These are phyloP conservation scores for Fonsecaea nubica DNA, from an alignment of 2,329 filamentous ascomycete genomes.

Conservation along the genomic window DNA sequence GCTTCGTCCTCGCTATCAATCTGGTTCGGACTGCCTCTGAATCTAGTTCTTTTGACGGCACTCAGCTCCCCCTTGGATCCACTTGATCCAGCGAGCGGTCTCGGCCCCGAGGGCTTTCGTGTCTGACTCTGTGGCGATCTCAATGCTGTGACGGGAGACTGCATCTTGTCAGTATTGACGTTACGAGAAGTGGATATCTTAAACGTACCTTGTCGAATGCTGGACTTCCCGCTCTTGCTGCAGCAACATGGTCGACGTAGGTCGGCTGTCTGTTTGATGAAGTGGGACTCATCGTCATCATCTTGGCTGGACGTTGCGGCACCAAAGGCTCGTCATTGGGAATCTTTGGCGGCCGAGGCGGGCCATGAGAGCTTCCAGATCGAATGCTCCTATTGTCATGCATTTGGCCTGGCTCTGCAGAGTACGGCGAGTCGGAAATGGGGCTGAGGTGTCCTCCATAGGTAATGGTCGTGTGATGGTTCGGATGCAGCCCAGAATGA, in stretches of 20 bases:
- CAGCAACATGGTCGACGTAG: constrained; percentile 51
- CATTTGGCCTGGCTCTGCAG: constrained; percentile 42
- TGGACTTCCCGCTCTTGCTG: constrained; percentile 43
- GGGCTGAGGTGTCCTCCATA: constrained; percentile 52
- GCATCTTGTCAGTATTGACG: constrained; percentile 24
- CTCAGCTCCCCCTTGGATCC: constrained; percentile 44
- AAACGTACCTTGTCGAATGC: constrained; percentile 43
- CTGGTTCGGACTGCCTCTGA: constrained; percentile 51
- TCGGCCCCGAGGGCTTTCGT: constrained; percentile 57
- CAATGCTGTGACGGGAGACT: constrained; percentile 40
- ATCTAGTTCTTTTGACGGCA: constrained; percentile 46
- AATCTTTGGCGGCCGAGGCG: constrained; percentile 61
- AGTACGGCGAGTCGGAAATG: constrained; percentile 55
- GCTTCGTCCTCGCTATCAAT: constrained; percentile 44
- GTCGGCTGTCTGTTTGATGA: constrained; percentile 46
- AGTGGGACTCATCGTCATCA: constrained; percentile 39
- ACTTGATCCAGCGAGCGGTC: constrained; percentile 51
- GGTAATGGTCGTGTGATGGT: constrained; percentile 26
- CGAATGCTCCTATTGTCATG: constrained; percentile 35
- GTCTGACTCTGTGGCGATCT: constrained; percentile 44
- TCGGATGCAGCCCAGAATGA: constrained; percentile 25
- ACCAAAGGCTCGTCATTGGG: constrained; percentile 65
- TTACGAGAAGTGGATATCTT: constrained; percentile 24
- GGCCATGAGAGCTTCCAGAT: constrained; percentile 46
- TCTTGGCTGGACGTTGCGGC: constrained; percentile 56